A percentile compares a stretch with the other conserved stretches of the same genome.
Conservation (phyloP, 805 yeast species). For the Metschnikowia vanudenii region DNA sequence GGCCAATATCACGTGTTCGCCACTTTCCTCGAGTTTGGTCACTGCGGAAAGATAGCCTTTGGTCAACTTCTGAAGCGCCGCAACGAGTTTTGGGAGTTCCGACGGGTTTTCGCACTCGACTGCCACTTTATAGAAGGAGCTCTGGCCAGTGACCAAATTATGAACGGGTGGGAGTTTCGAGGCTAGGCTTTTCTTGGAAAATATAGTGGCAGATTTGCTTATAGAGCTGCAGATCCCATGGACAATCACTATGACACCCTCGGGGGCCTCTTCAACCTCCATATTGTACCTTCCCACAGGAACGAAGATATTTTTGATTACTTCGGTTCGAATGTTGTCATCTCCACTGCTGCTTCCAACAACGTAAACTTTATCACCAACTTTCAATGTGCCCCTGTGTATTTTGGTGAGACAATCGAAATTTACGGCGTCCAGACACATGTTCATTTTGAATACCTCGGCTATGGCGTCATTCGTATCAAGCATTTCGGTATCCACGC, state of each 20-base stretch:
- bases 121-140: constrained; percentile 75
- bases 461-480: constrained; percentile 24
- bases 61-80: constrained; percentile 63
- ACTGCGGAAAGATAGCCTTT: constrained; percentile 64
- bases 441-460: constrained; percentile 51
- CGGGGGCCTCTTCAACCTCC: constrained; percentile 49
- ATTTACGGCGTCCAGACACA: constrained; percentile 49
- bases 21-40: constrained; percentile 81
- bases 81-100: constrained; percentile 69
- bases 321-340: constrained; percentile 50
- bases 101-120: constrained; percentile 79
- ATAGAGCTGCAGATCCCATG: constrained; percentile 60
- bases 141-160: constrained; percentile 43
- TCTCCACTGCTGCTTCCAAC: constrained; percentile 46
- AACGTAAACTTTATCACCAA: constrained; percentile 49
- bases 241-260: constrained; percentile 69
- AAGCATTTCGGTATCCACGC: constrained; percentile 28
- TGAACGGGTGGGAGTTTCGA: constrained; percentile 28
- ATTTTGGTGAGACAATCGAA: constrained; percentile 63
- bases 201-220: constrained; percentile 61
- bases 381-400: constrained; percentile 54
- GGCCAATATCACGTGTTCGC: constrained; percentile 78
- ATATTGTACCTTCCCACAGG: constrained; percentile 72
- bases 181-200: constrained; percentile 22
- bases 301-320: constrained; percentile 45